Conservation (phyloP, 1,284 basidiomycete genomes). For the Trichosporon asahii region DNA sequence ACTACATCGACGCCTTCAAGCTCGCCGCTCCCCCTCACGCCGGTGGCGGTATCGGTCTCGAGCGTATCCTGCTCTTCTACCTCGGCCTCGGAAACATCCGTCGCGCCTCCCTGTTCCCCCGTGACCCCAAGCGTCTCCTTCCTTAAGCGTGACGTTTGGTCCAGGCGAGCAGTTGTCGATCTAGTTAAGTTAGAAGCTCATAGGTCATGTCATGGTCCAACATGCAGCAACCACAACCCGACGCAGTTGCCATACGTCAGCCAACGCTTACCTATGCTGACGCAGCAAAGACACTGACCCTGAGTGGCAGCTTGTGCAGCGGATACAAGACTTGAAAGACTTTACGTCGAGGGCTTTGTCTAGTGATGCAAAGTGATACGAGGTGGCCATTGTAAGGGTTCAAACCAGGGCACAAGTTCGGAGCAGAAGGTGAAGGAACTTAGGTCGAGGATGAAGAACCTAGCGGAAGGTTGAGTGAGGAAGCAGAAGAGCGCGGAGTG, state of each 20-base stretch:
- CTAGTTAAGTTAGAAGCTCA: neutral
- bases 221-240: neutral
- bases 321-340: too few relatives aligned
- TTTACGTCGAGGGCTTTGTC: too few relatives aligned
- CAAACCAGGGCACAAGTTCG: too few relatives aligned
- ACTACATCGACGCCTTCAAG: conserved; percentile 90
- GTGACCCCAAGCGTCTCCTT: conserved; percentile 67
- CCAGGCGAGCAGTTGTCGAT: neutral
- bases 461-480: too few relatives aligned
- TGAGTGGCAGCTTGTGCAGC: too few relatives aligned
- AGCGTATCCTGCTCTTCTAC: conserved; percentile 91
- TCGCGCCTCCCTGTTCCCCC: conserved; percentile 88
- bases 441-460: too few relatives aligned
- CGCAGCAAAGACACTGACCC: too few relatives aligned
- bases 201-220: neutral
- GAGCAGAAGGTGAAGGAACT: too few relatives aligned
- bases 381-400: too few relatives aligned
- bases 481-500: neutral
- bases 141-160: conserved; percentile 31
- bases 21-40: conserved; percentile 82
- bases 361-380: too few relatives aligned
- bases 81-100: conserved; percentile 93
- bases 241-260: too few relatives aligned
- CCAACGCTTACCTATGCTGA: too few relatives aligned
- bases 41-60: conserved; percentile 66